A percentile compares a stretch with the other conserved stretches of the same genome.
Conservation (phyloP, 148 eudicot genomes). For the Pharnaceum exiguum region DNA sequence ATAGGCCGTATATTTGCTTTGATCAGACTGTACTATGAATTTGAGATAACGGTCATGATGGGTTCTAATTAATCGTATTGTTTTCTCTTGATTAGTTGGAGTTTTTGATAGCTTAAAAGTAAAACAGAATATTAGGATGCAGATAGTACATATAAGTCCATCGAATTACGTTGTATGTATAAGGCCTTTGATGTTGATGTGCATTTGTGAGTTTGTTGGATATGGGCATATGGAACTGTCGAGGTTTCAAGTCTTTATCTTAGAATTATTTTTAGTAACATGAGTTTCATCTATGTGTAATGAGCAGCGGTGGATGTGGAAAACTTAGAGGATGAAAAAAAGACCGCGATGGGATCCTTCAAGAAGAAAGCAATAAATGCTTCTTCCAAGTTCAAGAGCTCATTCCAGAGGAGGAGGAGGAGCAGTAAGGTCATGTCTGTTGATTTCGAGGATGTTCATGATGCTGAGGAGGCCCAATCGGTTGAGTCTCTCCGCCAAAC, state of each 20-base stretch:
- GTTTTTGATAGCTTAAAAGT: too few relatives aligned
- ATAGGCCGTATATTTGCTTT: too few relatives aligned
- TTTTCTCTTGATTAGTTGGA: too few relatives aligned
- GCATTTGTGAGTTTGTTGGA: not conserved
- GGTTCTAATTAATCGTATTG: too few relatives aligned
- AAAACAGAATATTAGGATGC: too few relatives aligned
- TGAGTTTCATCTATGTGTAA: not conserved
- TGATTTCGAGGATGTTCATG: conserved; percentile 60
- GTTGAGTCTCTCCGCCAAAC: conserved; percentile 58
- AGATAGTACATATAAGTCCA: too few relatives aligned
- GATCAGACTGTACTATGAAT: too few relatives aligned
- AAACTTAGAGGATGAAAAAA: conserved; percentile 56
- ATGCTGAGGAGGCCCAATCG: conserved; percentile 55
- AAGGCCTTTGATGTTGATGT: not conserved
- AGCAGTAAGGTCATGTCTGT: conserved; percentile 82
- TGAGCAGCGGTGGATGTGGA: conserved; percentile 33
- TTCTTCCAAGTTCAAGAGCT: conserved; percentile 77
- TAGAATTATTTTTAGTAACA: not conserved
- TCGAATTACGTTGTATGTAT: too few relatives aligned
- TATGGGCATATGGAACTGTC: not conserved
- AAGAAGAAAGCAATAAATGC: conserved; percentile 72
- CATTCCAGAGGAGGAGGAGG: conserved; percentile 71
- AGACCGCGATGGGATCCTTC: conserved; percentile 57
- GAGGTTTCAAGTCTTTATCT: too few relatives aligned
- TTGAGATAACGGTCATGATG: too few relatives aligned